Percentiles rank a stretch among this genome's conserved stretches.
Conservation (phyloP, 495 filamentous ascomycete genomes). For the Xylaria nigripes region DNA sequence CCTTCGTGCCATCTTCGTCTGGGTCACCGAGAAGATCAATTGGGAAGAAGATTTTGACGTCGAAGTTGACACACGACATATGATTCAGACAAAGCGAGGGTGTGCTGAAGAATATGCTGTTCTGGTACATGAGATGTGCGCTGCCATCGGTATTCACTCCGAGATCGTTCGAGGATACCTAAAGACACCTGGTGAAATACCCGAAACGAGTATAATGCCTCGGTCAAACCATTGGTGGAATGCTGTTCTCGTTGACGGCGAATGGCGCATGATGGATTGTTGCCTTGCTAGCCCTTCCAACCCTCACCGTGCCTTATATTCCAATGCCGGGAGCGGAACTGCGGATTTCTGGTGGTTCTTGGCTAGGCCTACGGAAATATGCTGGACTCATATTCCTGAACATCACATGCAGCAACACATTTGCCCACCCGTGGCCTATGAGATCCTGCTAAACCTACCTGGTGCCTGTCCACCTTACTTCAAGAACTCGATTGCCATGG, state of each 20-base stretch:
- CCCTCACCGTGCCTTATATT: constrained; percentile 68
- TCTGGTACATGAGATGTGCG: constrained; percentile 88
- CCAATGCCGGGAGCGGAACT: constrained; percentile 53
- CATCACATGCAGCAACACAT: constrained; percentile 83
- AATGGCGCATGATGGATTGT: constrained; percentile 97
- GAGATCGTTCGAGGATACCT: constrained; percentile 83
- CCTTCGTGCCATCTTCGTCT: constrained; percentile 88
- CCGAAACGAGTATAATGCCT: constrained; percentile 66
- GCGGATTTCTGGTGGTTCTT: constrained; percentile 93
- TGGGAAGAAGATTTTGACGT: constrained; percentile 91
- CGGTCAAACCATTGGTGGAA: constrained; percentile 99
- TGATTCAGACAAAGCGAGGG: constrained; percentile 75
- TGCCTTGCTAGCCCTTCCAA: constrained; percentile 86
- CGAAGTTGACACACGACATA: constrained; percentile 66
- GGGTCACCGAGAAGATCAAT: constrained; percentile 89
- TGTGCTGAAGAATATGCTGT: constrained; percentile 87
- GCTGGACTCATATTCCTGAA: constrained; percentile 90
- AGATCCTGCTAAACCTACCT: constrained; percentile 76
- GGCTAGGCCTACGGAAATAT: constrained; percentile 72
- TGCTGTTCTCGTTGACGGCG: constrained; percentile 81
- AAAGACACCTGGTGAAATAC: constrained; percentile 76
- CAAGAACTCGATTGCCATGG: constrained; percentile 65
- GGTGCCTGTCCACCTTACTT: constrained; percentile 82
- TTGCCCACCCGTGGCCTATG: constrained; percentile 75
- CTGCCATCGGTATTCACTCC: constrained; percentile 75